phyloP scores from a whole-genome alignment of 148 eudicot genomes.

The Nepenthes mirabilis region DNA sequence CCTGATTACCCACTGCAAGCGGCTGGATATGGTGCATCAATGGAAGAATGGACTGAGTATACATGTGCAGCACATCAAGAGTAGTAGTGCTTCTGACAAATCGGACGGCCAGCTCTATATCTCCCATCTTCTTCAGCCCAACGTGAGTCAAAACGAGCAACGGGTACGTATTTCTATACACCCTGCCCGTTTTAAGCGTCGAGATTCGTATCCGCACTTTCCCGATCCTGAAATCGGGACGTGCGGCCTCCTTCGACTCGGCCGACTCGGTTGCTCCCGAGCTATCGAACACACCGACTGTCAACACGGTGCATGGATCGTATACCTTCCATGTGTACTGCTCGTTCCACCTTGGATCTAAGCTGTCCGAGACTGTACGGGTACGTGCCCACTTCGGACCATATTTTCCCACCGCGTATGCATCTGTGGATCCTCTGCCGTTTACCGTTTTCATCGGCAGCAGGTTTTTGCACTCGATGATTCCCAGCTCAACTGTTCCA shows the following conservation, averaged over 20 bases:
- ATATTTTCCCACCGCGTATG: conserved; percentile 81
- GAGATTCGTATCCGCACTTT: conserved; percentile 78
- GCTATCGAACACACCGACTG: conserved; percentile 72
- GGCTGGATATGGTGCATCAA: conserved; percentile 86
- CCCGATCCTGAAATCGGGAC: conserved; percentile 67
- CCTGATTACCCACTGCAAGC: conserved; percentile 65
- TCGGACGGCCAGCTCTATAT: conserved; percentile 71
- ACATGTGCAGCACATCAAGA: conserved; percentile 64
- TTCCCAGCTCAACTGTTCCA: conserved; percentile 71
- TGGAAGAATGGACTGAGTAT: conserved; percentile 65
- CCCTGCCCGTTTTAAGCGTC: conserved; percentile 54
- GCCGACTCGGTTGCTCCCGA: conserved; percentile 34
- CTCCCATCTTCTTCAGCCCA: conserved; percentile 86
- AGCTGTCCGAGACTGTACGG: conserved; percentile 48
- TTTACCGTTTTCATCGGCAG: conserved; percentile 55
- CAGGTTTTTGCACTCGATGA: conserved; percentile 62
- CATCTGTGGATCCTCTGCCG: conserved; percentile 70
- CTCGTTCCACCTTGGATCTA: conserved; percentile 96
- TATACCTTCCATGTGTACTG: conserved; percentile 92
- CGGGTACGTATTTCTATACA: conserved; percentile 52
- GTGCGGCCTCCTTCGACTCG: conserved; percentile 22
- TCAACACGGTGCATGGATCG: conserved; percentile 79
- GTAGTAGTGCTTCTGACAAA: conserved; percentile 48
- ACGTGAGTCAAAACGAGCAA: conserved; percentile 43
- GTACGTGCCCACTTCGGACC: conserved; percentile 92